Evolutionary conservation across 2,329 filamentous ascomycete species (phyloP).

Genomic region (Aspergillus fumigatus): DNA sequence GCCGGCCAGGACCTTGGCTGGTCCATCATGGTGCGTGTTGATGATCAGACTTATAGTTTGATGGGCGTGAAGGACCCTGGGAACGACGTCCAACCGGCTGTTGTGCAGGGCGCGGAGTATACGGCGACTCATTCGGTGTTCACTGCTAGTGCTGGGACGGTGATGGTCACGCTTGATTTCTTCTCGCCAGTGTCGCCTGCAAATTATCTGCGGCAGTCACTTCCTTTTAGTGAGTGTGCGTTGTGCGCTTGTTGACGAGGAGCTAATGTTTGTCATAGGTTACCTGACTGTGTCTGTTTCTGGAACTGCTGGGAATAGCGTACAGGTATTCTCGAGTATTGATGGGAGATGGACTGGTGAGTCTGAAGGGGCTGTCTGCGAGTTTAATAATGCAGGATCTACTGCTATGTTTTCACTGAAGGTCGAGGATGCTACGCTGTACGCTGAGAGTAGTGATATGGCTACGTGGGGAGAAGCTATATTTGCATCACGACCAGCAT

Average conservation of each 20-base stretch:
- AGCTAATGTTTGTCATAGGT: slow-evolving; percentile 19
- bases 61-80: slow-evolving; percentile 34
- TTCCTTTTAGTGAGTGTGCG: slow-evolving; percentile 35
- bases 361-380: slow-evolving; percentile 17
- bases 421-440: slow-evolving; percentile 27
- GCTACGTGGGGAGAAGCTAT: slow-evolving; percentile 41
- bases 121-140: slow-evolving; percentile 42
- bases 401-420: slow-evolving; percentile 31
- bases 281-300: slow-evolving; percentile 39
- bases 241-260: background rate
- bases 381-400: slow-evolving; percentile 20
- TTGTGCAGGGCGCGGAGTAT: slow-evolving; percentile 34
- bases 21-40: slow-evolving; percentile 40
- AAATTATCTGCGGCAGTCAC: slow-evolving; percentile 40
- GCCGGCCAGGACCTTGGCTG: slow-evolving; percentile 39
- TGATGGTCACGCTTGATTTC: slow-evolving; percentile 39
- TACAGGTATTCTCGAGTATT: slow-evolving; percentile 43
- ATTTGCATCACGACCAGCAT: slow-evolving; percentile 32
- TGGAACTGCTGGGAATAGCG: slow-evolving; percentile 17
- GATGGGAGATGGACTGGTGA: slow-evolving; percentile 43
- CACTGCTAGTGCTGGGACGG: slow-evolving; percentile 33
- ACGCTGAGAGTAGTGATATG: slow-evolving; percentile 37
- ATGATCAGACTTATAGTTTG: slow-evolving; percentile 39
- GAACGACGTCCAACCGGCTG: slow-evolving; percentile 26
- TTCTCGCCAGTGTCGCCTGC: slow-evolving; percentile 43